Evolutionary conservation across 148 eudicot species (phyloP), one percentile per base, ranked within the genome.

Genomic region (Suaeda aralocaspica): DNA sequence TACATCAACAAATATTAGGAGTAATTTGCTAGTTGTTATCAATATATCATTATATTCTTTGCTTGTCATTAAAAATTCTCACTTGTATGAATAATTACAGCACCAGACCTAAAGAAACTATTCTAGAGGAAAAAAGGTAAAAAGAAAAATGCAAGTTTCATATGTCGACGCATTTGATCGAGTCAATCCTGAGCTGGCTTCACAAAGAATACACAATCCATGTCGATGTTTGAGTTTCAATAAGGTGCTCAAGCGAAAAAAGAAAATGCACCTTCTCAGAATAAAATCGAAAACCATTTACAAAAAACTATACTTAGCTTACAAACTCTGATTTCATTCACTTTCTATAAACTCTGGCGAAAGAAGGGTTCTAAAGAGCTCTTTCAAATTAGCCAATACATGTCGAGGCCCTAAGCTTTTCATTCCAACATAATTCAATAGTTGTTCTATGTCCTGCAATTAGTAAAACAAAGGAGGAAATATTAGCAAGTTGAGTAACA

Each of bases 391-490:
- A 9, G 87, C 91, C 81, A 94, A 67, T 24, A 94, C 84, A 75
- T 91, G 96, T 30, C 97, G 87, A 51, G 99, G 99, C 55, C 99
- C 99, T 83, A 91, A 79, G 82, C 99, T 94, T 68, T 80, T 74
- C 28, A 79, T 88, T 13, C 93, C 99, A 71, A 89, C 86, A 68
- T 79, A 89, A 83, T 84, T 94, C 85, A 94, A 78, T 25, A 94
- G 88, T 82, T 94, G 99, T 80, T 94, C 97, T 77, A 94, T 74
- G 77, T 94, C 99, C 99, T 94, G 77, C 82, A 84, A 71, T 31
- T 24, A 44, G 56, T 64, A 62, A 42, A 77, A 61, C 44, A 71
- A 9, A 21, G 21, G 25, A 42, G 52, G 33, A 33, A 46, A 14
- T 16, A 16, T 51, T 18, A 61, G 64, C 44, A 41, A 48, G 34